Evolutionary conservation across 257 asterid genomes (phyloP).

Genomic region (Penstemon davidsonii): DNA sequence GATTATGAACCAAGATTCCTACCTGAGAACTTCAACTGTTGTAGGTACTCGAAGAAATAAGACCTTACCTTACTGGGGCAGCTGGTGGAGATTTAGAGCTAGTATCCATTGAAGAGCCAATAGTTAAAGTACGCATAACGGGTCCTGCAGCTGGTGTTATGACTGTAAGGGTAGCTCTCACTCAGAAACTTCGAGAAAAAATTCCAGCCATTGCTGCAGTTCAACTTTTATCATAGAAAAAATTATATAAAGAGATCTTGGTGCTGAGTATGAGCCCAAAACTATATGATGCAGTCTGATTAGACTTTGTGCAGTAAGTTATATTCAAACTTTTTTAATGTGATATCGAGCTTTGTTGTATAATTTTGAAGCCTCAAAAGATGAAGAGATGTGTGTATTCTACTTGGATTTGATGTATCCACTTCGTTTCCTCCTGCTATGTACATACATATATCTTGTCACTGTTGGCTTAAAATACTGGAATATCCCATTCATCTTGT

Average conservation of each 20-base stretch:
- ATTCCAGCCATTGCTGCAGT: slow-evolving; percentile 93
- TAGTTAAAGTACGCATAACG: slow-evolving; percentile 79
- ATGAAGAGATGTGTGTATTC: neutral
- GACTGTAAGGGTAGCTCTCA: slow-evolving; percentile 95
- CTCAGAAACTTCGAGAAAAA: slow-evolving; percentile 92
- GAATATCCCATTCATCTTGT: slow-evolving; percentile 5
- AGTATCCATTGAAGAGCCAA: slow-evolving; percentile 82
- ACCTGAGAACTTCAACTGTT: slow-evolving; percentile 2
- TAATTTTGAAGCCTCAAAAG: slow-evolving; percentile 11
- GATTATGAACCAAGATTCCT: neutral
- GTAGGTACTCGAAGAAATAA: slow-evolving; percentile 91
- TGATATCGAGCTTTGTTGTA: slow-evolving; percentile 10
- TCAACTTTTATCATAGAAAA: slow-evolving; percentile 70
- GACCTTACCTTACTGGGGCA: slow-evolving; percentile 88
- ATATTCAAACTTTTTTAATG: neutral
- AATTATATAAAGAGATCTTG: neutral
- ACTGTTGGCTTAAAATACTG: neutral
- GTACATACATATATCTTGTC: slow-evolving; percentile 25
- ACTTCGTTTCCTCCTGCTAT: slow-evolving; percentile 17
- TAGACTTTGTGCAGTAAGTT: slow-evolving; percentile 26
- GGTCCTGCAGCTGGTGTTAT: slow-evolving; percentile 98
- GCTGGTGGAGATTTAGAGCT: slow-evolving; percentile 93
- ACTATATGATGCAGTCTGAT: slow-evolving; percentile 8
- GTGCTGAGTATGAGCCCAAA: neutral
- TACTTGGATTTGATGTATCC: slow-evolving; percentile 1